A percentile compares a stretch with the other conserved stretches of the same genome.
phyloP scores from a whole-genome alignment of 768 basidiomycete species.

The Tephrocybe sp. region DNA sequence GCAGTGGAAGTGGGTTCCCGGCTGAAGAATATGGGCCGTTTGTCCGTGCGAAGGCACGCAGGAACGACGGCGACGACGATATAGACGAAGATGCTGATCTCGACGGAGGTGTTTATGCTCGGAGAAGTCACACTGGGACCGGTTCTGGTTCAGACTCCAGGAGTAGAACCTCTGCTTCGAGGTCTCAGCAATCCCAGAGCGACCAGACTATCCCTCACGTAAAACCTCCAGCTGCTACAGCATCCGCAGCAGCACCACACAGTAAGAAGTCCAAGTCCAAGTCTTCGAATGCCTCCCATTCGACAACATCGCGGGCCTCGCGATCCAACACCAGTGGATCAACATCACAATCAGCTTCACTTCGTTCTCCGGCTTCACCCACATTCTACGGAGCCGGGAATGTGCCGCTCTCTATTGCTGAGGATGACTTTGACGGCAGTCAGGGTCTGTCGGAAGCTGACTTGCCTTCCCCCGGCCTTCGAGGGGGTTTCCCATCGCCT shows the following conservation, averaged over 20 bases:
- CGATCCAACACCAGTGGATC: slow-evolving; percentile 31
- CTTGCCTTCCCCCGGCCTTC: slow-evolving; percentile 9
- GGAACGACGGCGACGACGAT: slow-evolving; percentile 33
- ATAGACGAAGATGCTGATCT: slow-evolving; percentile 59
- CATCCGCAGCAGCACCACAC: background rate
- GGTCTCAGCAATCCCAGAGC: slow-evolving; percentile 17
- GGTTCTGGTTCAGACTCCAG: slow-evolving; percentile 57
- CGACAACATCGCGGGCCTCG: slow-evolving; percentile 21
- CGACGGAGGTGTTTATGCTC: slow-evolving; percentile 55
- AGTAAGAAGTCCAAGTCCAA: slow-evolving; percentile 27
- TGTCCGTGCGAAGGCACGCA: slow-evolving; percentile 1
- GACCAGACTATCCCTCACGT: slow-evolving; percentile 5
- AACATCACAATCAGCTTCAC: slow-evolving; percentile 46
- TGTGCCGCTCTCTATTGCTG: slow-evolving; percentile 4
- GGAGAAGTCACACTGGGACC: slow-evolving; percentile 28
- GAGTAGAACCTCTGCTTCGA: slow-evolving; percentile 59
- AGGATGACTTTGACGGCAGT: slow-evolving; percentile 18
- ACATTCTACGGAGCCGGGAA: slow-evolving; percentile 22
- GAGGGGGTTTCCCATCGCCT: slow-evolving; percentile 5
- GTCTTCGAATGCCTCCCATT: slow-evolving; percentile 31
- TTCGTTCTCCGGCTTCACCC: slow-evolving; percentile 41
- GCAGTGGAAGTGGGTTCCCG: slow-evolving; percentile 24
- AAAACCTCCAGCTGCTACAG: background rate
- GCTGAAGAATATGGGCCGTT: slow-evolving; percentile 20
- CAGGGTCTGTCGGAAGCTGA: slow-evolving; percentile 16